Base-by-base conservation (phyloP, 2,329 filamentous ascomycete species). In the Hymenoscyphus salicellus region DNA sequence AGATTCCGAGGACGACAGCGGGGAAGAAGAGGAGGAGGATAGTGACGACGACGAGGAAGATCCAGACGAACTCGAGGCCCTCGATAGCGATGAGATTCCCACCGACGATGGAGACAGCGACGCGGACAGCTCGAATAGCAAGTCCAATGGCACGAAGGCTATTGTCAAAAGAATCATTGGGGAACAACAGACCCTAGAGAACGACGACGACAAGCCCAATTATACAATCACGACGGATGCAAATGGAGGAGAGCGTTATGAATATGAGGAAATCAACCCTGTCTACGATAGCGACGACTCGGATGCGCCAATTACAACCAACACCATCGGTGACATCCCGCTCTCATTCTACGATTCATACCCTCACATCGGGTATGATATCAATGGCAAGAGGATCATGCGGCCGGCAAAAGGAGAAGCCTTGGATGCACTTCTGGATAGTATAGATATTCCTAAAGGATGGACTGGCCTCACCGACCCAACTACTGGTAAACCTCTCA, bases 341-440 rank as follows among this genome's bases (percentile, higher is more conserved):
- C 81, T 98, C 59, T 90, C 91, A 2, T 98, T 97, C 79, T 99
- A 99, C 81, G 95, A 99, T 77, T 90, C 92, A 41, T 99, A 97
- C 76, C 95, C 95, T 60, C 95, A 99, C 77, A 97, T 99, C 75
- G 95, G 95, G 65, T 99, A 99, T 79, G 92, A 97, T 73, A 98
- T 99, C 80, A 96, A 99, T 77, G 95, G 95, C 77, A 97, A 96
- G 84, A 96, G 91, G 78, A 97, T 99, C 69, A 91, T 97, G 88
- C 90, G 95, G 61, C 95, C 95, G 6, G 95, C 96, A 3, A 94
- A 93, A 71, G 94, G 94, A 61, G 90, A 97, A 76, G 95, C 95
- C 41, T 81, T 99, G 36, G 95, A 99, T 81, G 92, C 93, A 14
- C 83, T 99, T 55, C 83, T 99, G 10, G 94, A 99, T 73, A 97